Conservation (phyloP, 768 basidiomycete genomes). For the Cantharellus anzutake region DNA sequence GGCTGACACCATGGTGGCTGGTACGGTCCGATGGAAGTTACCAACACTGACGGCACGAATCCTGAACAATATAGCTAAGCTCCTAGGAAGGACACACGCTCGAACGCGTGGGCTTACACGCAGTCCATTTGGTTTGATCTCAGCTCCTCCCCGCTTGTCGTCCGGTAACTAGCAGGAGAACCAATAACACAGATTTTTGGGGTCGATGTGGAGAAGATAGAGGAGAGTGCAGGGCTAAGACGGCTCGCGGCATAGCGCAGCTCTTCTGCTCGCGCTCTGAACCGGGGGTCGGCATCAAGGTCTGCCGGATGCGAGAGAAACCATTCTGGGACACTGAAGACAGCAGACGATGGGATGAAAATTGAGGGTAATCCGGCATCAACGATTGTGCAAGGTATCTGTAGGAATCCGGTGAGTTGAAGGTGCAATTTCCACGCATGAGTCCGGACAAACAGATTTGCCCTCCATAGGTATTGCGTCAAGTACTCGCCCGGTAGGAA, state of each 20-base stretch:
- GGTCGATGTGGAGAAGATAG: conserved; percentile 21
- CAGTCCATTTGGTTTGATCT: conserved; percentile 6
- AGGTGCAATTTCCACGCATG: conserved; percentile 6
- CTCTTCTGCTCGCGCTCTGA: conserved; percentile 14
- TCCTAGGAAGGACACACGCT: neutral
- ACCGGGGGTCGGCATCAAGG: conserved; percentile 24
- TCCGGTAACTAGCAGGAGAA: conserved; percentile 7
- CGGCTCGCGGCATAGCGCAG: conserved; percentile 10
- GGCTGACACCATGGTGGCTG: conserved; percentile 12
- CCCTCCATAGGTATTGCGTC: conserved; percentile 1
- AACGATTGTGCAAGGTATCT: neutral
- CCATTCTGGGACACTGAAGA: conserved; percentile 31
- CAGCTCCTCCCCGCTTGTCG: conserved; percentile 3
- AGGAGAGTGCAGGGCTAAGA: conserved; percentile 24
- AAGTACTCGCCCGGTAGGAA: conserved; percentile 24
- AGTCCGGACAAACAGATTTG: neutral
- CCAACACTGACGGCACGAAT: conserved; percentile 36
- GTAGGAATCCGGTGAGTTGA: neutral
- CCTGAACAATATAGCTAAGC: too few relatives aligned
- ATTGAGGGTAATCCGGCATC: neutral
- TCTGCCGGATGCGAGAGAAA: conserved; percentile 36
- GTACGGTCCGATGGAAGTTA: conserved; percentile 20
- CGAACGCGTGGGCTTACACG: conserved; percentile 17
- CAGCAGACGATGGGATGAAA: conserved; percentile 35
- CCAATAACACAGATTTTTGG: conserved; percentile 14